phyloP scores from a whole-genome alignment of 306 rosid genomes.

The Potentilla sterilis region DNA sequence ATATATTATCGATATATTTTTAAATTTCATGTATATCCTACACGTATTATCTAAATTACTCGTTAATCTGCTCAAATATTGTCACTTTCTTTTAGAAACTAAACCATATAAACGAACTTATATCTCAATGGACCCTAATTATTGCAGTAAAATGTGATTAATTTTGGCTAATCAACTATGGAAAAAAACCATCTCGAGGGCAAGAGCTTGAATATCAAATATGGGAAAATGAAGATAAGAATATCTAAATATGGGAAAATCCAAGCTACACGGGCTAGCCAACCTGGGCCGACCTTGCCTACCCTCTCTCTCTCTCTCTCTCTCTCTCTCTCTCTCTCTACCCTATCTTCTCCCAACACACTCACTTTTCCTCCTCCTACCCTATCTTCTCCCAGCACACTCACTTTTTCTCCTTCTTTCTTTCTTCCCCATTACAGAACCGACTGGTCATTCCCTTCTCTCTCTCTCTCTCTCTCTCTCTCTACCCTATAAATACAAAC shows the following conservation, averaged over 20 bases:
- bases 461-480: neutral
- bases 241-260: neutral
- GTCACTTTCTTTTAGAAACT: neutral
- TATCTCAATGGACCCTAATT: neutral
- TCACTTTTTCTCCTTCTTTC: neutral
- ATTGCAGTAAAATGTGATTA: neutral
- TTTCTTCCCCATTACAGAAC: conserved; percentile 9
- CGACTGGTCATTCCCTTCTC: no score
- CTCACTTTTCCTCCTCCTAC: neutral
- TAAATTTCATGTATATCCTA: no score
- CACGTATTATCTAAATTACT: neutral
- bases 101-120: neutral
- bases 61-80: no score
- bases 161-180: no score
- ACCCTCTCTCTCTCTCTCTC: conserved; percentile 3
- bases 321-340: neutral
- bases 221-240: conserved; percentile 9
- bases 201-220: neutral
- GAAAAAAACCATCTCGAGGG: no score
- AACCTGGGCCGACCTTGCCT: conserved; percentile 14
- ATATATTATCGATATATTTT: no score
- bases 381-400: neutral
- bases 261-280: conserved; percentile 8
- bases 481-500: conserved; percentile 4
- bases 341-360: neutral